phyloP scores from a whole-genome alignment of 345 rosid genomes.

The Melastoma malabathricum region DNA sequence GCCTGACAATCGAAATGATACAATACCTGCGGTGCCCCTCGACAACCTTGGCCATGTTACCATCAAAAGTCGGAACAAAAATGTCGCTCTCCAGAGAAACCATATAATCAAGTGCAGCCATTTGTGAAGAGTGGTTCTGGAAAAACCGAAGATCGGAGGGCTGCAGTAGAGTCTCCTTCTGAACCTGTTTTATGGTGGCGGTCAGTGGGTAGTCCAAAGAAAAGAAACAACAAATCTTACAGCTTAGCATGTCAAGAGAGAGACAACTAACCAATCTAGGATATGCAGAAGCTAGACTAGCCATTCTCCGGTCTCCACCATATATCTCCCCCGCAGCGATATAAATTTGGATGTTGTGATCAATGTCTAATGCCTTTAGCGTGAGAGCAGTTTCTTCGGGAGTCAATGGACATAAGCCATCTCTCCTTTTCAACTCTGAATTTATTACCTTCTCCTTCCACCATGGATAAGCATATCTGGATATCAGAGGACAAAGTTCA shows the following conservation, averaged over 20 bases:
- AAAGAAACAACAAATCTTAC: constrained; percentile 5
- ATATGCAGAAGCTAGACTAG: constrained; percentile 19
- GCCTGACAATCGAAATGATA: neutral
- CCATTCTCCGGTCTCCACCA: constrained; percentile 31
- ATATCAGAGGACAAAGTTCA: neutral
- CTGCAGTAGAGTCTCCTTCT: constrained; percentile 22
- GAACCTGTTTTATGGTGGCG: constrained; percentile 24
- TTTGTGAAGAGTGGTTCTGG: constrained; percentile 24
- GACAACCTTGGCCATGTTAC: constrained; percentile 25
- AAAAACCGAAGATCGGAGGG: constrained; percentile 20
- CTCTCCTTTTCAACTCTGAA: constrained; percentile 72
- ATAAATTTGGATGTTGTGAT: constrained; percentile 26
- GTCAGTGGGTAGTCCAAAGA: constrained; percentile 1
- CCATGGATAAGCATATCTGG: constrained; percentile 77
- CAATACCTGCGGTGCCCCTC: constrained; percentile 36
- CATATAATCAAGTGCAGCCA: constrained; percentile 38
- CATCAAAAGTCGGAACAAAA: constrained; percentile 22
- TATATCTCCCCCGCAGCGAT: constrained; percentile 46
- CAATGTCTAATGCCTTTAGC: constrained; percentile 28
- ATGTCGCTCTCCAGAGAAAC: constrained; percentile 32
- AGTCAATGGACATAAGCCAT: constrained; percentile 75
- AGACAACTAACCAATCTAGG: constrained; percentile 28
- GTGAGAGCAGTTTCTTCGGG: constrained; percentile 40
- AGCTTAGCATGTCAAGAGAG: no score
- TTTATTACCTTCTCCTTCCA: constrained; percentile 81